Evolutionary conservation across 148 eudicot genomes (phyloP), one percentile per base, ranked within the genome.

Genomic region (Gaultheria prostrata): DNA sequence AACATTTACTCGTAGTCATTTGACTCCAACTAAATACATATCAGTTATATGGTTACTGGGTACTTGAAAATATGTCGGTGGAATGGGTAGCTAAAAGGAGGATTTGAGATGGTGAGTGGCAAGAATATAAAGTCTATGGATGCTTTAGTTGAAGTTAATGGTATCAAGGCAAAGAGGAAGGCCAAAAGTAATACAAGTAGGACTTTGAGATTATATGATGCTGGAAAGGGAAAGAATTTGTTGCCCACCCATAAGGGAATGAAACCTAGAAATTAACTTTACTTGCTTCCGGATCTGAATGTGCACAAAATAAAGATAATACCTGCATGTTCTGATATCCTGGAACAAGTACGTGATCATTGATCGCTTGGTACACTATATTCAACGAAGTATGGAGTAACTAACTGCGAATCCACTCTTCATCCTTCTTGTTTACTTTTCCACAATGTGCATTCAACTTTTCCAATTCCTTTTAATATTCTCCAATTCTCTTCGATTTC

Each of bases 391-490:
- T 20, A 57, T 1, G 15, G 30, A 63, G 70, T 57, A 39, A 20
- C 5, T 20, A 21, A 43, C 3, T 59, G 24, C 11, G 51, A 46
- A 10, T 28, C 8, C 39, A 26, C 20, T 80, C 21, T 56, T 69
- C 28, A 69, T 39, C 32, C 57, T 35, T 21, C 26, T 63, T 54
- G 32, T 61, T 33, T 61, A 53, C 39, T 54, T 24, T 48, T 70
- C 65, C 26, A 17, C 9, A 53, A 53, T 8, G 53, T 48, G 73
- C 17, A n/a, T 53, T 56, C 43, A 4, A 21, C 9, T 17, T 17
- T 84, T 78, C 39, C 57, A 65, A 28, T 48, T 83, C 80, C 21
- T 77, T 67, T 82, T 77, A 45, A 33, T 61, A 56, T 61, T 28
- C 76, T 35, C 59, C 9, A 73, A 50, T 33, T 33, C 14, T 32